phyloP scores from a whole-genome alignment of 2,329 filamentous ascomycete species.

The Rachicladosporium sp. region DNA sequence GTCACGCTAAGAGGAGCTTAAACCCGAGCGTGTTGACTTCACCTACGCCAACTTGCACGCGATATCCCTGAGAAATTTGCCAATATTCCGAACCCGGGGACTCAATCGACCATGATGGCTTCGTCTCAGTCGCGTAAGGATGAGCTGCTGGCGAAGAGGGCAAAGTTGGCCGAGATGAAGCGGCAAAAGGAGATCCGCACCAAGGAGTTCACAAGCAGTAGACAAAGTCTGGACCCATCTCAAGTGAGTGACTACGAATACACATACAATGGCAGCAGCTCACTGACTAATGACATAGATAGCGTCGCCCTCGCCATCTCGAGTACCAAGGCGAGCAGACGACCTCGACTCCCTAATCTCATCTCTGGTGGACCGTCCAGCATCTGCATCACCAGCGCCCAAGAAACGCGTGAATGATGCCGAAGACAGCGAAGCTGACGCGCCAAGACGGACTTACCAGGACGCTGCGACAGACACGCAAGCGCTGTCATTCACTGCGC shows the following conservation, averaged over 20 bases:
- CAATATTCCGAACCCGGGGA: no score
- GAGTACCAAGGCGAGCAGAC: slow-evolving; percentile 48
- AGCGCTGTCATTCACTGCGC: slow-evolving; percentile 59
- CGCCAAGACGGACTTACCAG: slow-evolving; percentile 15
- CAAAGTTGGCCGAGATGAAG: slow-evolving; percentile 92
- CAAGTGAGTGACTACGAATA: slow-evolving; percentile 3
- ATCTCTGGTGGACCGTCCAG: slow-evolving; percentile 59
- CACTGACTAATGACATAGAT: slow-evolving; percentile 37
- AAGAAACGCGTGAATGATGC: slow-evolving; percentile 16
- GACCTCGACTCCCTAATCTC: slow-evolving; percentile 77
- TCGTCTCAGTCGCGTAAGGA: slow-evolving; percentile 62
- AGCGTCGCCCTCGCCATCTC: slow-evolving; percentile 56
- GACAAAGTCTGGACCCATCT: slow-evolving; percentile 51
- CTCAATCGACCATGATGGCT: slow-evolving; percentile 13
- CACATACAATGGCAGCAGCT: no score
- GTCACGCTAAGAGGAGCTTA: no score
- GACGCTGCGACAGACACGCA: slow-evolving; percentile 44
- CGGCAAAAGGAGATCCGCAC: slow-evolving; percentile 75
- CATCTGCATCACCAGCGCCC: slow-evolving; percentile 15
- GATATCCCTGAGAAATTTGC: no score
- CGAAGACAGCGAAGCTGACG: slow-evolving; percentile 12
- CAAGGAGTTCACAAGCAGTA: slow-evolving; percentile 58
- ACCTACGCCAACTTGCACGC: no score
- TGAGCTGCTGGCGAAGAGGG: slow-evolving; percentile 93
- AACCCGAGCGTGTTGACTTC: no score